Conservation (phyloP, 2,329 filamentous ascomycete species). For the Penicillium crustosum region DNA sequence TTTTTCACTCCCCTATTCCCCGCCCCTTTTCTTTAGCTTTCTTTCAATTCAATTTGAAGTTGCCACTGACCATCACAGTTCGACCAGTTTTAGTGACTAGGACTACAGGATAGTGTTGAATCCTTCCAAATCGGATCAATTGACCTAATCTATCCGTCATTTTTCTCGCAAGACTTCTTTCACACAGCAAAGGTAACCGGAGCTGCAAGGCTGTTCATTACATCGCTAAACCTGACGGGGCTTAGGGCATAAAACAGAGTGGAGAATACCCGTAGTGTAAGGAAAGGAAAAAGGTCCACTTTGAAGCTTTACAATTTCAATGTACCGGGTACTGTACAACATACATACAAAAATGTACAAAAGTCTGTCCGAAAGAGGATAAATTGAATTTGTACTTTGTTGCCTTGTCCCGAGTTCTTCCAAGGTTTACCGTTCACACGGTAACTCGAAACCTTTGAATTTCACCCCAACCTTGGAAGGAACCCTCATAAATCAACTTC, state of each 20-base stretch:
- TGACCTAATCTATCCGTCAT: neutral
- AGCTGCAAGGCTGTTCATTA: slow-evolving; percentile 18
- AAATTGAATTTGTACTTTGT: slow-evolving; percentile 10
- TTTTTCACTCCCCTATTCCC: slow-evolving; percentile 20
- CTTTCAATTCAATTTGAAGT: slow-evolving; percentile 1
- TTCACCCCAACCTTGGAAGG: neutral
- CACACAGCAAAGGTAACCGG: slow-evolving; percentile 9
- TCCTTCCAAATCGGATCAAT: neutral
- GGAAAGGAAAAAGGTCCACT: slow-evolving; percentile 18
- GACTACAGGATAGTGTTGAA: neutral
- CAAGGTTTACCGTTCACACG: neutral
- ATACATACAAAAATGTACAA: neutral
- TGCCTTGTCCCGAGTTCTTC: neutral
- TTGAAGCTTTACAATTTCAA: slow-evolving; percentile 16
- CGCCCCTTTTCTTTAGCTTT: slow-evolving; percentile 20
- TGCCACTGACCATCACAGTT: neutral
- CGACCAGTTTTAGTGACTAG: neutral
- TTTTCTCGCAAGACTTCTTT: neutral
- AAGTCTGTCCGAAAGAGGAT: slow-evolving; percentile 16
- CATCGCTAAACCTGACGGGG: slow-evolving; percentile 17
- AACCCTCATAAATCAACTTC: neutral
- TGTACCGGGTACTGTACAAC: slow-evolving; percentile 12
- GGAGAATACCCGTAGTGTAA: slow-evolving; percentile 26
- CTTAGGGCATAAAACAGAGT: slow-evolving; percentile 21
- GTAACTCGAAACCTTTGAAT: neutral